These are phyloP conservation scores for Seiridium unicorne DNA, from an alignment of 2,329 filamentous ascomycete genomes.

Conservation along the genomic window DNA sequence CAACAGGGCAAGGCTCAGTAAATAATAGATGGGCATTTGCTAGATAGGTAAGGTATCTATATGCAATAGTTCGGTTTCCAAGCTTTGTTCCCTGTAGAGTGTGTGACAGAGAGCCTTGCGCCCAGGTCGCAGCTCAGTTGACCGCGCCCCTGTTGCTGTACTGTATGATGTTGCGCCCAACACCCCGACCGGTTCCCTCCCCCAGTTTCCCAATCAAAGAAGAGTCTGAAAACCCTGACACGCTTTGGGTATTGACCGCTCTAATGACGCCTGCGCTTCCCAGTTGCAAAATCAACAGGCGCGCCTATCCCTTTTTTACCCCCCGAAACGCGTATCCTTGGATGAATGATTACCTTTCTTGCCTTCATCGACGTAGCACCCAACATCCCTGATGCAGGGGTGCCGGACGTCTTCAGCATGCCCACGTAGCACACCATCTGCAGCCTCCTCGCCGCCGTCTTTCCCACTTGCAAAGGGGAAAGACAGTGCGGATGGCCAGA, in stretches of 20 bases:
- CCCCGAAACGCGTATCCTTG: not conserved
- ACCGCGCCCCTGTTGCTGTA: not conserved
- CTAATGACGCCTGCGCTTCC: not conserved
- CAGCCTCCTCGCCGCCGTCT: not conserved
- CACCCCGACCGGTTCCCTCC: not conserved
- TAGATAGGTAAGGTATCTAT: too few species aligned
- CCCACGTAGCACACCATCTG: not conserved
- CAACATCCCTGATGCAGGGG: not conserved
- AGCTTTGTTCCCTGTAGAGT: too few species aligned
- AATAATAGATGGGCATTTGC: too few species aligned
- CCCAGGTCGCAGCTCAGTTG: not conserved
- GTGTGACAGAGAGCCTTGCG: not conserved
- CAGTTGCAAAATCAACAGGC: too few species aligned
- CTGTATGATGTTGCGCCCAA: not conserved
- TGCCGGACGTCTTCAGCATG: too few species aligned
- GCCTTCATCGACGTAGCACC: not conserved
- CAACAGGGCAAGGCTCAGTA: too few species aligned
- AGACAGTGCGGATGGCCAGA: not conserved
- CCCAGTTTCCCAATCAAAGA: not conserved
- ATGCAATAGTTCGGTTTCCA: too few species aligned
- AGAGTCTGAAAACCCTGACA: conserved; percentile 1
- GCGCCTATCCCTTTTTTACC: not conserved
- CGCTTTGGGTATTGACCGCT: not conserved
- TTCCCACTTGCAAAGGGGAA: not conserved
- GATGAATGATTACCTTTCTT: not conserved